phyloP scores from a whole-genome alignment of 768 basidiomycete genomes.

The Crassisporium funariophilum region DNA sequence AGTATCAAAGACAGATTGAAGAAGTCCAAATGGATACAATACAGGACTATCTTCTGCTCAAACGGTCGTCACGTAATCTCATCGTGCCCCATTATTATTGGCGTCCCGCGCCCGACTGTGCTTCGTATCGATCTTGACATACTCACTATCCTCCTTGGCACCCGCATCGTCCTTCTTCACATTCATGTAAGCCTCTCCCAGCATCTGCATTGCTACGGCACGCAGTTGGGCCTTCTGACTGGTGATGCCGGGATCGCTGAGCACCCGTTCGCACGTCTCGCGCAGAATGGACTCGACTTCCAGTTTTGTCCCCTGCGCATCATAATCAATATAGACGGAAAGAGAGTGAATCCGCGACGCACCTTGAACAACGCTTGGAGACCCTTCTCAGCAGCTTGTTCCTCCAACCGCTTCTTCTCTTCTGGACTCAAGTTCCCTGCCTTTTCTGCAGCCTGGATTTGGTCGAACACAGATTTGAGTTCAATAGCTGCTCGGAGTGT shows the following conservation, averaged over 20 bases:
- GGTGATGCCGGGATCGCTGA: slow-evolving; percentile 56
- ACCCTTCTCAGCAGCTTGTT: slow-evolving; percentile 92
- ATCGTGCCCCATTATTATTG: slow-evolving; percentile 5
- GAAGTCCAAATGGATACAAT: too few species aligned
- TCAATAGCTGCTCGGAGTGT: slow-evolving; percentile 87
- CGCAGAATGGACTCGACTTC: slow-evolving; percentile 89
- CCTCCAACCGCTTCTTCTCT: slow-evolving; percentile 81
- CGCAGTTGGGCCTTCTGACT: slow-evolving; percentile 67
- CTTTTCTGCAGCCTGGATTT: slow-evolving; percentile 88
- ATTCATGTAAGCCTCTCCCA: slow-evolving; percentile 76
- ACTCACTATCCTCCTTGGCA: slow-evolving; percentile 67
- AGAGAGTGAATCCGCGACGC: slow-evolving; percentile 5
- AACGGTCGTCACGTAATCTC: too few species aligned
- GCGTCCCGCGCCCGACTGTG: slow-evolving; percentile 49
- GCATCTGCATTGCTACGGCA: slow-evolving; percentile 80
- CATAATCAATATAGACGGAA: not conserved
- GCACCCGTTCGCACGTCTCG: slow-evolving; percentile 83
- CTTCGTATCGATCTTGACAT: slow-evolving; percentile 80
- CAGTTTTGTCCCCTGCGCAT: slow-evolving; percentile 77
- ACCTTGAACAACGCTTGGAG: slow-evolving; percentile 91
- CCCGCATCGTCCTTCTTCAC: slow-evolving; percentile 63
- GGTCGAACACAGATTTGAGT: slow-evolving; percentile 87
- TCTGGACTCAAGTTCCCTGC: slow-evolving; percentile 78
- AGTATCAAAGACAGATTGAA: too few species aligned
- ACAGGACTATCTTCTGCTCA: too few species aligned